A percentile compares a stretch with the other conserved stretches of the same genome.
These are phyloP conservation scores for Penicillium desertorum DNA, from an alignment of 495 filamentous ascomycete genomes.

Conservation along the genomic window DNA sequence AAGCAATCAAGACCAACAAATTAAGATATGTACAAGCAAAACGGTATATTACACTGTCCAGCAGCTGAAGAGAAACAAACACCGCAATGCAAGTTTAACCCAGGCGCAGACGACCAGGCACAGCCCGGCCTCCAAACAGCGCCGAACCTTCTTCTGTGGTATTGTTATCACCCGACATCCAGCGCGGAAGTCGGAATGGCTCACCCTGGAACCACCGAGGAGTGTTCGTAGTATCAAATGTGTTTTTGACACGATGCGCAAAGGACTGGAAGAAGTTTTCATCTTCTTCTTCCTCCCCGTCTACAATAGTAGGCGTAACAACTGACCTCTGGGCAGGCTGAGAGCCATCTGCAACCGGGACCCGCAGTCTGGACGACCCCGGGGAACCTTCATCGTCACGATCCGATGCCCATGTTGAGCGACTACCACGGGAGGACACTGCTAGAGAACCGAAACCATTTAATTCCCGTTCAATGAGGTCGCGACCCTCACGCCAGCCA, in stretches of 20 bases:
- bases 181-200: conserved; percentile 72
- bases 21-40: conserved; percentile 21
- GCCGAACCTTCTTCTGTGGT: conserved; percentile 42
- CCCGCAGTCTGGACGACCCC: conserved; percentile 35
- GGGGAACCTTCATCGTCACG: conserved; percentile 25
- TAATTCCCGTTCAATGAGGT: conserved; percentile 87
- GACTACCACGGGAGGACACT: conserved; percentile 38
- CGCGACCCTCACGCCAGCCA: conserved; percentile 90
- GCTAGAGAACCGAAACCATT: conserved; percentile 59
- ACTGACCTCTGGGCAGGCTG: conserved; percentile 30
- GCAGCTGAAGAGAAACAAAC: conserved; percentile 30
- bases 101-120: conserved; percentile 48
- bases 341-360: conserved; percentile 29
- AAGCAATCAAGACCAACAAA: conserved; percentile 7
- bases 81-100: conserved; percentile 24
- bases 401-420: conserved; percentile 34
- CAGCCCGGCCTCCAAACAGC: conserved; percentile 57
- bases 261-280: conserved; percentile 80
- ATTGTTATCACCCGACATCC: conserved; percentile 60
- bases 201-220: conserved; percentile 77
- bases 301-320: conserved; percentile 35
- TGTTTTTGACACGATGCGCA: conserved; percentile 83
- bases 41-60: conserved; percentile 30
- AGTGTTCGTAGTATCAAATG: conserved; percentile 78
- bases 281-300: conserved; percentile 65